Evolutionary conservation across 257 asterid genomes (phyloP).

Genomic region (Leonotis leonurus): DNA sequence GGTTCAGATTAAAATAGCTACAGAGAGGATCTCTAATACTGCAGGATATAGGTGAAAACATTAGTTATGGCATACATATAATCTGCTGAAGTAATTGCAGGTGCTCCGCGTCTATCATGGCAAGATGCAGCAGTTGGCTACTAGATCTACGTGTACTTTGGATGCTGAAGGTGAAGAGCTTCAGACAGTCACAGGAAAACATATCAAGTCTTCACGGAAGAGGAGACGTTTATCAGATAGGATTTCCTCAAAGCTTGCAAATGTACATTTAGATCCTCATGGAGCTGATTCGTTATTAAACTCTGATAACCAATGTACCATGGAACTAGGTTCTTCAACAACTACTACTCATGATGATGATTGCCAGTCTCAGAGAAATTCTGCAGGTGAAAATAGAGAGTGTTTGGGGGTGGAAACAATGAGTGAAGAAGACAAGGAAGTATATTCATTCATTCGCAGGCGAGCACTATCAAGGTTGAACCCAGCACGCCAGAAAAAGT

Average conservation of each 20-base stretch:
- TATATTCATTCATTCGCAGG: constrained; percentile 35
- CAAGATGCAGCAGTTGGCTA: constrained; percentile 41
- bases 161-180: constrained; percentile 28
- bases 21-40: constrained; percentile 3
- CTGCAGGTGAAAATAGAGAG: constrained; percentile 25
- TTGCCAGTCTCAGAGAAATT: constrained; percentile 23
- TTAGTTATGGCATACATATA: constrained; percentile 6
- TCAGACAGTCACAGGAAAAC: constrained; percentile 27
- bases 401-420: constrained; percentile 30
- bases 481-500: constrained; percentile 46
- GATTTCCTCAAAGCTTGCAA: constrained; percentile 33
- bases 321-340: constrained; percentile 25
- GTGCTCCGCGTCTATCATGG: constrained; percentile 73
- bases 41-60: constrained; percentile 1
- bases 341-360: constrained; percentile 30
- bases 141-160: constrained; percentile 40
- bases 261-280: constrained; percentile 33
- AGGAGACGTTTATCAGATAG: constrained; percentile 39
- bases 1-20: neutral
- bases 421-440: constrained; percentile 39
- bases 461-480: constrained; percentile 50
- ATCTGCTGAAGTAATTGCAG: constrained; percentile 36
- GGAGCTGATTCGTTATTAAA: constrained; percentile 21
- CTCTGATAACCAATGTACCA: constrained; percentile 30
- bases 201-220: constrained; percentile 35